Conservation (phyloP, 441 rosid species). For the Euphorbia corollata region DNA sequence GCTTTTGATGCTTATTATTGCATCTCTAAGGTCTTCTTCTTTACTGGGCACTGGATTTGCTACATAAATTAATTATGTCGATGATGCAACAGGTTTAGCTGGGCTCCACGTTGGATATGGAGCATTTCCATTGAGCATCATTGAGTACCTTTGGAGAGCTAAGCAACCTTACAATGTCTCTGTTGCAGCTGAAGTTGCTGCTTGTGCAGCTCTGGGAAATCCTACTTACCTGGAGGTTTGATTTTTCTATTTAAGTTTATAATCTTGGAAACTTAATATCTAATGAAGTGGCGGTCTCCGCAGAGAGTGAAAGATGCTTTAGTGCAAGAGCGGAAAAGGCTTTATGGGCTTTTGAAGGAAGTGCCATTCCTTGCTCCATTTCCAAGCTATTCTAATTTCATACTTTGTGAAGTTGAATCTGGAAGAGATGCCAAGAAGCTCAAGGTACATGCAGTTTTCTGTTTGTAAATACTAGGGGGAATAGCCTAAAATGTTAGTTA, state of each 20-base stretch:
- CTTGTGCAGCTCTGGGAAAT: slow-evolving; percentile 81
- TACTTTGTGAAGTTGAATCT: slow-evolving; percentile 70
- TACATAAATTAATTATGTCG: background rate
- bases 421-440: slow-evolving; percentile 84
- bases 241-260: slow-evolving; percentile 5
- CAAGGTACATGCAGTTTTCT: slow-evolving; percentile 35
- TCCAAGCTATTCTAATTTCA: slow-evolving; percentile 80
- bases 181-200: slow-evolving; percentile 93
- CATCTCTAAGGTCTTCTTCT: background rate
- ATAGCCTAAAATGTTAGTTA: no score
- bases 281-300: slow-evolving; percentile 18
- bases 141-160: slow-evolving; percentile 86
- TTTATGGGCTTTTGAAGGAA: slow-evolving; percentile 51
- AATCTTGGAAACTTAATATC: background rate
- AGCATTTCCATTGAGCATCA: slow-evolving; percentile 78
- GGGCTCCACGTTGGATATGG: slow-evolving; percentile 93
- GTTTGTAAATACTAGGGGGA: no score
- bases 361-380: slow-evolving; percentile 75
- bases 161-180: slow-evolving; percentile 93
- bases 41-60: background rate
- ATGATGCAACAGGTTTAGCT: slow-evolving; percentile 57
- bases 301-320: slow-evolving; percentile 71
- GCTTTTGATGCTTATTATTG: background rate
- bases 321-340: slow-evolving; percentile 64
- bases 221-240: slow-evolving; percentile 63